Base-by-base conservation (phyloP, 768 basidiomycete species). In the Boletus rubropictus region DNA sequence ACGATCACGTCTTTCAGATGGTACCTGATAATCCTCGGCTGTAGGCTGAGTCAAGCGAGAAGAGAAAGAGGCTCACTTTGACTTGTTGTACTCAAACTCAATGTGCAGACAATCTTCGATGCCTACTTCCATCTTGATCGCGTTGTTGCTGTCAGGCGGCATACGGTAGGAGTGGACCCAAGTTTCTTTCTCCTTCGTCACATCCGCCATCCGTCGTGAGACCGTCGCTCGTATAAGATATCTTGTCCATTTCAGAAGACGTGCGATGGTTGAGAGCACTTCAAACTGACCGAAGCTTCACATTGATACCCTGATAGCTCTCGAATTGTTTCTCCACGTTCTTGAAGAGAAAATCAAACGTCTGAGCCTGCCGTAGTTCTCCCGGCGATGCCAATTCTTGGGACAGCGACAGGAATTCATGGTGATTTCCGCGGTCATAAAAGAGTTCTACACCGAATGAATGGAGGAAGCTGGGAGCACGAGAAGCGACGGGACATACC, bases 51-150 rank as follows among this genome's bases (percentile, higher is more conserved):
- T 32, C 35, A 35, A 15, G 46, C n/a, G 36, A 29, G 25, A 17
- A 37, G 17, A 5, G 28, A 17, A 34, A 4, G 1, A 15, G 12
- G 74, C 87, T 54, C 49, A 90, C 95, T 99, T 98, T 47, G 94
- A 95, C 66, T 98, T 97, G 76, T 99, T 97, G 72, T 99, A 98
- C 71, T 98, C 96, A 55, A 97, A 98, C 64, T 97, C 96, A 58
- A 98, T 99, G 65, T 98, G 95, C 58, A 98, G 68, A 66, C 96
- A 98, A 62, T 98, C 96, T 65, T 98, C 96, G 50, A 99, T 99
- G 7, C 96, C 96, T 31, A 98, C 96, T 70, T 97, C 96, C 96
- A 99, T 98, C 76, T 95, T 97, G 72, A 98, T 98, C 34, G 90
- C 86, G 65, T 95, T 97, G 67, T 96, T 97, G 61, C 82, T 89